phyloP scores from a whole-genome alignment of 805 yeast genomes.

The Nakazawaea wyomingensis region DNA sequence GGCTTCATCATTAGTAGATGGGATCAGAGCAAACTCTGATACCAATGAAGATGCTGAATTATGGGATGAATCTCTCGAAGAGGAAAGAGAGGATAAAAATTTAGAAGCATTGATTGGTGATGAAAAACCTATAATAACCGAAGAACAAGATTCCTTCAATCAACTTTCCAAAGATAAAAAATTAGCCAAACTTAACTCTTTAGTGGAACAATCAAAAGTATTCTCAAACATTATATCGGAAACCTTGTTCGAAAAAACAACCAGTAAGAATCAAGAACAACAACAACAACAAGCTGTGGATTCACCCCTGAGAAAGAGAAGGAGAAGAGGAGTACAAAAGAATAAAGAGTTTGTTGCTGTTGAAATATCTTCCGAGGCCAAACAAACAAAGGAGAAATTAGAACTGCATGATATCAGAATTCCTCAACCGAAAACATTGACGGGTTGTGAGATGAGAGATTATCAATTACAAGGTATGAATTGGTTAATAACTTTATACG shows the following conservation, averaged over 20 bases:
- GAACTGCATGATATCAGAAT: conserved; percentile 9
- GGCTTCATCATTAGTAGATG: neutral
- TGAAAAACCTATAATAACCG: conserved; percentile 18
- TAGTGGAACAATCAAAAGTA: conserved; percentile 83
- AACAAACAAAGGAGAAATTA: conserved; percentile 19
- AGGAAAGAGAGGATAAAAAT: conserved; percentile 21
- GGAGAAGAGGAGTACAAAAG: neutral
- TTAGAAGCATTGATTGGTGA: conserved; percentile 19
- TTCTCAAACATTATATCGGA: conserved; percentile 85
- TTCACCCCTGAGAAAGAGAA: no score
- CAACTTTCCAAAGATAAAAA: conserved; percentile 49
- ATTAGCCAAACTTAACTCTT: conserved; percentile 58
- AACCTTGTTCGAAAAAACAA: conserved; percentile 45
- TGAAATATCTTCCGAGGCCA: conserved; percentile 11
- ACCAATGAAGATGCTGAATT: neutral
- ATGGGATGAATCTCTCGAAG: conserved; percentile 3
- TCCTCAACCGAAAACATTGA: conserved; percentile 49
- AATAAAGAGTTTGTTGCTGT: conserved; percentile 13
- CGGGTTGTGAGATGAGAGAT: conserved; percentile 63
- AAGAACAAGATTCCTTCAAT: conserved; percentile 37
- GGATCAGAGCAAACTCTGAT: neutral
- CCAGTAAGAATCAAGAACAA: conserved; percentile 12
- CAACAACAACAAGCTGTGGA: conserved; percentile 20
- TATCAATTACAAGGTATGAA: conserved; percentile 89
- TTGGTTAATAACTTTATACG: conserved; percentile 84